Base-by-base conservation (phyloP, 176 grass and related monocot genomes). In the Rhynchospora pubera region DNA sequence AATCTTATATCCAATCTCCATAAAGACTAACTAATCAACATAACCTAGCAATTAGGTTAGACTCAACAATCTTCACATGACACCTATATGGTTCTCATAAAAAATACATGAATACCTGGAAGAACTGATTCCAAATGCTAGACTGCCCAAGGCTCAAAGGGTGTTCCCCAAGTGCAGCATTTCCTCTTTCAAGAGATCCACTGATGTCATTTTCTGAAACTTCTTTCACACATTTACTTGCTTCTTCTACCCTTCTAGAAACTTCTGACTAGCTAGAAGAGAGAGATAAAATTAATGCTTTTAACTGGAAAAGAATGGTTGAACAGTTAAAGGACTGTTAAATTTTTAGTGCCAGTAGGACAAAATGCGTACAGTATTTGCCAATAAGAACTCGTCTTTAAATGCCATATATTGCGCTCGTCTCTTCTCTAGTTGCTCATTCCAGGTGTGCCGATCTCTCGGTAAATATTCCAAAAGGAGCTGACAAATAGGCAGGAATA, bases 131-230 rank as follows among this genome's bases (percentile, higher is more conserved):
- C 92, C 88, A 94, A 47, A 85, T 74, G 43, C 90, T 94, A 16
- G 92, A 81, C 78, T 94, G 90, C 88, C 88, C 90, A 69, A 91
- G 83, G 85, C 92, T 94, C 84, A 97, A 81, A 65, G 94, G 92
- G 84, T 97, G 94, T 71, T 97, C 92, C 63, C 78, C 88, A 75
- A 78, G 81, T 23, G 78, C 82, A 79, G 91, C 85, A 28, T 86
- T 79, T 34, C 88, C 94, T 83, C 94, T 90, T 45, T 80, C 66
- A 60, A 97, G 85, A 60, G 85, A 65, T 21, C 83, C 90, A 79
- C 74, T 87, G 42, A 51, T 50, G 52, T 30, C 84, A 79, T 77
- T 32, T 63, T 63, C 87, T 82, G 43, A 48, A 43, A 73, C 77
- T 62, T 62, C 72, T 18, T 51, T 70, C 23, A 2, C 47, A 4